Base-by-base conservation (phyloP, 768 basidiomycete genomes). In the Phlegmacium glaucopus region DNA sequence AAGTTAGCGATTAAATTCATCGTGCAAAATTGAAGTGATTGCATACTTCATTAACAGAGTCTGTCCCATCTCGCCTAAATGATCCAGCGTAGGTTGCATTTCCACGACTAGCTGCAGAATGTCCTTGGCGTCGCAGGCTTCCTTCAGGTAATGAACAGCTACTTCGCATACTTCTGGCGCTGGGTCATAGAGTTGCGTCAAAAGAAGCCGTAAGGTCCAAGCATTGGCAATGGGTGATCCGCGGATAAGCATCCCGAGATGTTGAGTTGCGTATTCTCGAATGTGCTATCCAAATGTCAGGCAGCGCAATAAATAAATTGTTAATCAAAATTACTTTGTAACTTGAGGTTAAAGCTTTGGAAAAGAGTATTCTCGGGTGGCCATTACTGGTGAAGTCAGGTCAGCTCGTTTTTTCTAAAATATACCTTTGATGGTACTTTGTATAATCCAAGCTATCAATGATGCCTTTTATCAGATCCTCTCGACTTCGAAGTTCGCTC, bases 101-200 rank as follows among this genome's bases (percentile, higher is more conserved):
- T 90, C 86, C 3, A 99, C 94, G 3, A 98, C 91, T 43, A 90
- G 74, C 59, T 94, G 87, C 22, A 99, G 74, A 16, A 88, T 80
- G 34, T 90, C 87, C 55, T 84, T 80, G 9, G 83, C 77, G 58
- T 94, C 87, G 57, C 95, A 98, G 1, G 86, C 91, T 56, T 90
- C 90, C 61, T 96, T 87, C 6, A 99, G 76, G 59, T 86, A 89
- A 49, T 83, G 82, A 13, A 96, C 90, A 6, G 96, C 93, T 51
- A 90, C 74, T 68, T 93, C 87, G 60, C 90, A 89, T 2, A 99
- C 93, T 62, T 94, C 91, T 15, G 85, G 73, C 0, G 87, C 80
- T 6, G 93, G 90, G 59, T 99, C 96, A 63, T 98, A 99, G 9
- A 98, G 72, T 64, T 99, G 96, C 0, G 95, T 98, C 15, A 98